Conservation (phyloP, 371 early-diverging fungal species). For the Mucor saturninus region DNA sequence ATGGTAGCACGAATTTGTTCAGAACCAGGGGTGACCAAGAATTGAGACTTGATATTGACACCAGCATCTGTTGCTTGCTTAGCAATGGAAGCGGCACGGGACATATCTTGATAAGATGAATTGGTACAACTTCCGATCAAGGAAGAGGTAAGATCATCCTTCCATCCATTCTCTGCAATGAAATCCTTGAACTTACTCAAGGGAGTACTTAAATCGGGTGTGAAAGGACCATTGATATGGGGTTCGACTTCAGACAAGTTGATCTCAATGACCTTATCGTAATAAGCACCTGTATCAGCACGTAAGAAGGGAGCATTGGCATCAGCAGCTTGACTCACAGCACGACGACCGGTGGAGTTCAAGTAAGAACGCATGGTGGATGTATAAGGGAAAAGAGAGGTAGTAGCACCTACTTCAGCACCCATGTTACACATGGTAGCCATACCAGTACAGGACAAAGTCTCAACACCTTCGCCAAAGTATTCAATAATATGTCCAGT, state of each 20-base stretch:
- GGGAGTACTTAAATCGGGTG: slow-evolving; percentile 94
- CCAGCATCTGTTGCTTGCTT: slow-evolving; percentile 85
- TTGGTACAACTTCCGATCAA: slow-evolving; percentile 97
- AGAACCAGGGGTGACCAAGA: slow-evolving; percentile 94
- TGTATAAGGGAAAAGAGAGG: slow-evolving; percentile 89
- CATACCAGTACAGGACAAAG: slow-evolving; percentile 92
- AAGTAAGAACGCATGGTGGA: slow-evolving; percentile 82
- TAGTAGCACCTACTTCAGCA: slow-evolving; percentile 94
- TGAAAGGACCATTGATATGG: slow-evolving; percentile 96
- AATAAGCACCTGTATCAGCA: slow-evolving; percentile 57
- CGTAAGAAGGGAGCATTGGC: slow-evolving; percentile 56
- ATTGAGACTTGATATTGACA: slow-evolving; percentile 77
- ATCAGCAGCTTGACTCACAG: slow-evolving; percentile 76
- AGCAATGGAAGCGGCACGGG: slow-evolving; percentile 85
- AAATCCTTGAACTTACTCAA: slow-evolving; percentile 81
- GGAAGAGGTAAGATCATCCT: slow-evolving; percentile 83
- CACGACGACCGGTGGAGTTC: slow-evolving; percentile 73
- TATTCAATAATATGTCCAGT: slow-evolving; percentile 93
- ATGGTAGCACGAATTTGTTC: slow-evolving; percentile 97
- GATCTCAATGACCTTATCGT: slow-evolving; percentile 93
- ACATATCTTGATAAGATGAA: slow-evolving; percentile 96
- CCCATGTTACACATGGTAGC: slow-evolving; percentile 97
- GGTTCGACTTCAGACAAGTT: slow-evolving; percentile 90
- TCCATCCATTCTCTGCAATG: slow-evolving; percentile 85
- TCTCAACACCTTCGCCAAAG: slow-evolving; percentile 87